Evolutionary conservation across 805 yeast genomes (phyloP).

Genomic region (Wickerhamomyces bovis): DNA sequence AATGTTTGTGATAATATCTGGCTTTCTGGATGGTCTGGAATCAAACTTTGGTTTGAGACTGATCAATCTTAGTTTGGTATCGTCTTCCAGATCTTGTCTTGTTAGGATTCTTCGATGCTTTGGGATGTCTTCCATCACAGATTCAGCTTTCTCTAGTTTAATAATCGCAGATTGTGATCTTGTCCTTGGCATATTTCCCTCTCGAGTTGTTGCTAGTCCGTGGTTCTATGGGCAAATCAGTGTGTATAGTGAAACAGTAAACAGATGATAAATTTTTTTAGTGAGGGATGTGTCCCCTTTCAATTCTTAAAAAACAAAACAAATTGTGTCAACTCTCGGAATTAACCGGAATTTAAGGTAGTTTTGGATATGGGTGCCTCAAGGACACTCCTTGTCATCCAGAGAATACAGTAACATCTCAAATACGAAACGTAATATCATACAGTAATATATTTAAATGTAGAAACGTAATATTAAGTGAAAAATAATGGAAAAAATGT

Average conservation of each 20-base stretch:
- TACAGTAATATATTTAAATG: too few relatives aligned
- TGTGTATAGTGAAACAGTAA: neutral
- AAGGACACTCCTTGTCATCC: too few relatives aligned
- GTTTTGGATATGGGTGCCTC: too few relatives aligned
- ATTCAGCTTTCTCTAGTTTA: neutral
- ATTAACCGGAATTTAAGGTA: neutral
- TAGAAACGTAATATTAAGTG: too few relatives aligned
- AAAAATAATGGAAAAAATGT: too few relatives aligned
- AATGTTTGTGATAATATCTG: neutral
- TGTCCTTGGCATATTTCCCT: neutral
- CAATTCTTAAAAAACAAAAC: neutral
- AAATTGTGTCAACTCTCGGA: neutral
- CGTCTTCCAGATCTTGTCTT: neutral
- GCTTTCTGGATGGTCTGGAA: neutral
- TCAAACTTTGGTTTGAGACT: neutral
- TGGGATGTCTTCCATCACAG: neutral
- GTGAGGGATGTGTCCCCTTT: neutral
- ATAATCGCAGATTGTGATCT: neutral
- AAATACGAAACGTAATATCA: too few relatives aligned
- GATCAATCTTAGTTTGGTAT: neutral
- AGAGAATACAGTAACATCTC: too few relatives aligned
- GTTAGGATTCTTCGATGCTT: neutral
- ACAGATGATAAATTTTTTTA: neutral
- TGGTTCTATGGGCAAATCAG: too few relatives aligned
- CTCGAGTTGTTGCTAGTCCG: too few relatives aligned